phyloP scores from a whole-genome alignment of 495 filamentous ascomycete species.

The Penicillium desertorum region DNA sequence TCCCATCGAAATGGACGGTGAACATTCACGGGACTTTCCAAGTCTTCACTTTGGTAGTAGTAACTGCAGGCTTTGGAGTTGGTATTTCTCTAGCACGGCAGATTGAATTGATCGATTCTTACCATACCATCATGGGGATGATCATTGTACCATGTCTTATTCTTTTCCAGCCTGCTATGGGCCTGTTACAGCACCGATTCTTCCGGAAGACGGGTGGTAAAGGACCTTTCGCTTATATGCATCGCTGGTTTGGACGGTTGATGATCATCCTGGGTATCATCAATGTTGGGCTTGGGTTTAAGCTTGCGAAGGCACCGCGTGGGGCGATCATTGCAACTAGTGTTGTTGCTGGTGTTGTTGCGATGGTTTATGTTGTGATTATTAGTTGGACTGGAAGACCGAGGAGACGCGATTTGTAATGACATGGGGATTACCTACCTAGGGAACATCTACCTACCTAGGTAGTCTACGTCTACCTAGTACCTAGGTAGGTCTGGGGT shows the following conservation, averaged over 20 bases:
- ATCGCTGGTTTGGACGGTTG: conserved; percentile 69
- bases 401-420: background rate
- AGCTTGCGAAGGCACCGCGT: conserved; percentile 38
- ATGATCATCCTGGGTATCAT: conserved; percentile 64
- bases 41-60: conserved; percentile 52
- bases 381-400: conserved; percentile 1
- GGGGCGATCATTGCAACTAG: conserved; percentile 57
- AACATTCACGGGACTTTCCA: conserved; percentile 60
- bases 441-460: too few relatives aligned
- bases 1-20: conserved; percentile 34
- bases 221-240: conserved; percentile 54
- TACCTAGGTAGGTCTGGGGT: too few relatives aligned
- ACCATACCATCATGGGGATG: conserved; percentile 57
- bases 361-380: conserved; percentile 44
- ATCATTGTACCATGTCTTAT: conserved; percentile 54
- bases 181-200: conserved; percentile 59
- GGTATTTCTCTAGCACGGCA: conserved; percentile 53
- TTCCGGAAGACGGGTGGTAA: conserved; percentile 48
- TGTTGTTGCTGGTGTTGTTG: conserved; percentile 57
- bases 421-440: background rate
- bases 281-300: conserved; percentile 69
- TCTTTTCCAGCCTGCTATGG: conserved; percentile 64
- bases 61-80: conserved; percentile 60
- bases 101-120: conserved; percentile 16
- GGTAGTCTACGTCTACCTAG: too few relatives aligned